Base-by-base conservation (phyloP, 495 filamentous ascomycete genomes). In the Penicillium waksmanii region DNA sequence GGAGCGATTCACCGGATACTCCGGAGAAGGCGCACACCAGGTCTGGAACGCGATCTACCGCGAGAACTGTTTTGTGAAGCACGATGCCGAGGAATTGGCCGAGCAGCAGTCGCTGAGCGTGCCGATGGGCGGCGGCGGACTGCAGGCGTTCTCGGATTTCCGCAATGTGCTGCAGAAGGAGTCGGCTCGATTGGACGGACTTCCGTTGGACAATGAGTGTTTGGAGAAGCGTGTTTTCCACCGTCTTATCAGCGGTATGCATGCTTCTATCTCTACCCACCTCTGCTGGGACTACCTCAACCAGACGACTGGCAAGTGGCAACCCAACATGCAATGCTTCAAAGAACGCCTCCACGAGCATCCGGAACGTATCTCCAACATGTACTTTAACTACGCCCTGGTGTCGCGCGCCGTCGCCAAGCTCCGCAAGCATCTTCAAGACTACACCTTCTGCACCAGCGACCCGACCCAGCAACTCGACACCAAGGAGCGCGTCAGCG, bases 311-410 rank as follows among this genome's bases (percentile, higher is more conserved):
- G 95, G 96, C 42, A 76, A 92, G 74, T 98, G 95, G 95, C 86
- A 88, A 47, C 96, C 95, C 13, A 98, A 98, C 65, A 76, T 96
- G 34, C 80, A 84, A 65, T 98, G 95, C 81, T 98, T 95, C 82
- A 86, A 89, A 70, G 79, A 86, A 18, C 89, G 95, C 12, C 83
- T 98, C 17, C 88, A 95, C 67, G 80, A 80, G 8, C 85, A 91
- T 65, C 93, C 94, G 0, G 95, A 98, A 61, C 89, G 93, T 53
- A 88, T 97, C 68, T 94, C 94, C 55, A 98, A 98, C 73, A 84
- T 98, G 57, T 98, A 98, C 77, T 98, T 98, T 80, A 97, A 98
- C 82, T 98, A 97, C 70, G 95, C 95, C 0, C 82, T 98, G 31
- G 81, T 98, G 19, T 86, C 93, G 8, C 92, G 95, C 61, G 95